Evolutionary conservation across 2,329 filamentous ascomycete genomes (phyloP), one percentile per base, ranked within the genome.

Genomic region (Atkinsonella texensis): DNA sequence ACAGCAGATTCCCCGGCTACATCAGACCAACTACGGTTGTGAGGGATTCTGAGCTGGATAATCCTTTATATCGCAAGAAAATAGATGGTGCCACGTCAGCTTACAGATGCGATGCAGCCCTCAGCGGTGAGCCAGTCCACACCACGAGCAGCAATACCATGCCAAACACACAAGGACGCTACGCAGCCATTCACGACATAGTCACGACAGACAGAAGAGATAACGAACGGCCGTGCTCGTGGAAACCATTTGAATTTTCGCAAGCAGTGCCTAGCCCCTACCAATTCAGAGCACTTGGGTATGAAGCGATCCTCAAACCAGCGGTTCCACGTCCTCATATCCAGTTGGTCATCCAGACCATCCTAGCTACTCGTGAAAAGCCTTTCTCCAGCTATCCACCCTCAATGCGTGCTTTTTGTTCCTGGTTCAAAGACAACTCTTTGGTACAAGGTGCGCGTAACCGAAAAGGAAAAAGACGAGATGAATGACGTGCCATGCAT

Each of bases 241-340:
- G 74, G 74, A 79, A 76, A 75, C 71, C 70, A 52, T 71, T 74
- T 75, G 71, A 75, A 75, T 78, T 77, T 50, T 80, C 72, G 75
- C 76, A 74, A 77, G 71, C 71, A 74, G 70, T 75, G 71, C 68
- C 68, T 67, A 66, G 68, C 69, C 66, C 67, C 64, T 63, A 61
- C 63, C 65, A 65, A 65, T 28, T 65, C 70, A 74, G 71, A 74
- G 72, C 72, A 73, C 66, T 68, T 63, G 72, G 73, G 74, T 78
- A 78, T 77, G 73, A 73, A 77, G 76, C 76, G 74, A 77, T 80
- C 75, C 74, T 79, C 76, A 79, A 60, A 78, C 70, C 71, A 75
- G 74, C 74, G 68, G 71, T 70, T 75, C 77, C 78, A 80, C 77
- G 73, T 80, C 77, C 75, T 81, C 77, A 69, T 72, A 71, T 70